Evolutionary conservation across 2,329 filamentous ascomycete genomes (phyloP), one percentile per base, ranked within the genome.

Genomic region (Hypoxylon rubiginosum): DNA sequence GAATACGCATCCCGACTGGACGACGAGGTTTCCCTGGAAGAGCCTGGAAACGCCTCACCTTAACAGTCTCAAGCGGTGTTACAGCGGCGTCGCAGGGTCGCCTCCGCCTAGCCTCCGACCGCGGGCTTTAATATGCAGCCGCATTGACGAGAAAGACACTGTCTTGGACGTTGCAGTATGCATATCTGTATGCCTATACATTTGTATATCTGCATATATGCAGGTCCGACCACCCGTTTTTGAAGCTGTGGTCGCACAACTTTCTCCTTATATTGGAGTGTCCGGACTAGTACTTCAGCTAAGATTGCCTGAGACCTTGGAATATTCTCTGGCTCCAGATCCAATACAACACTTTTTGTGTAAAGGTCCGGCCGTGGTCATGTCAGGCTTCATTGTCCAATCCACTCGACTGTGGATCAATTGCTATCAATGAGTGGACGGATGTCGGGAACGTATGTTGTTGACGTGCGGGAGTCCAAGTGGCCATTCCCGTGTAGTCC

Each of bases 381-480:
- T 69, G 63, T 64, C 59, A 66, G 46, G 43, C 59, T 62, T 66
- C 45, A 43, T 50, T 66, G 51, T 48, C 52, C 50, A 61, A 46
- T 52, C 62, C 52, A 51, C 55, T 39, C 10, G 49, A 51, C 36
- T 63, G 66, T 63, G 66, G 66, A 66, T 58, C 62, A 56, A 66
- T 62, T 54, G 24, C 49, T 62, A 53, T 58, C 43, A 32, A 34
- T 43, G 53, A 48, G 39, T 61, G 59, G 58, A 50, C 49, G 34
- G 50, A 36, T 43, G 21, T 48, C 53, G 41, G 59, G 54, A 58
- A 59, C 52, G 30, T 56, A 59, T 17, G 53, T 57, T 19, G 58
- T n/a, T n/a, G n/a, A 67, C 61, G 58, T 69, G 67, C 64, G 55
- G 36, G 36, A 62, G 67, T 54, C 60, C 61, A 64, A 69, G 67